Conservation (phyloP, 441 rosid species). For the Populus hybrid region DNA sequence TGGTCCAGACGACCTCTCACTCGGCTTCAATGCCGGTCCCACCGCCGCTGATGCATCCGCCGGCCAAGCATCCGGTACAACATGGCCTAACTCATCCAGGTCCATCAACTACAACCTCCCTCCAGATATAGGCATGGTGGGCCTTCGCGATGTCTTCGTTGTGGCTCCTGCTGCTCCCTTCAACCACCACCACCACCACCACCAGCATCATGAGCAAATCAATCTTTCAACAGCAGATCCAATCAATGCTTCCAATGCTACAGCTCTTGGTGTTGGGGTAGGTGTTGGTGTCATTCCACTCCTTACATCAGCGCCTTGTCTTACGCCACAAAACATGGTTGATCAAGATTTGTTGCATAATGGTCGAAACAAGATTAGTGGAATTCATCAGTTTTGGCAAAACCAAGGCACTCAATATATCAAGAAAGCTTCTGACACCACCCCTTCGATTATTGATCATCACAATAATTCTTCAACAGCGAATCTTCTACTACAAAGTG, state of each 20-base stretch:
- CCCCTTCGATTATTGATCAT: constrained; percentile 34
- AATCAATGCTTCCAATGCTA: constrained; percentile 37
- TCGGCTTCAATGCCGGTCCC: no score
- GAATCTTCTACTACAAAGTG: constrained; percentile 30
- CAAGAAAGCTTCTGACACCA: constrained; percentile 8
- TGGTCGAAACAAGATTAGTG: constrained; percentile 39
- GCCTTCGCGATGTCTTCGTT: constrained; percentile 65
- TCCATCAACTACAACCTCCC: constrained; percentile 47
- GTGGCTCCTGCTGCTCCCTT: constrained; percentile 68
- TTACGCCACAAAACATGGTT: constrained; percentile 44
- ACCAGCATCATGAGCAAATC: constrained; percentile 31
- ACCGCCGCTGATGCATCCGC: constrained; percentile 20
- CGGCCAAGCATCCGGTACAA: constrained; percentile 31
- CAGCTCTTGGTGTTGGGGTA: constrained; percentile 55
- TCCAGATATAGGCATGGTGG: constrained; percentile 79
- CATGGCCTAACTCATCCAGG: constrained; percentile 43
- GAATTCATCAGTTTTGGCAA: constrained; percentile 83
- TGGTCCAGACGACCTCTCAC: no score
- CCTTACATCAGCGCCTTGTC: no score
- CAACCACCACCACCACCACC: constrained; percentile 34
- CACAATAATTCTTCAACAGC: constrained; percentile 25
- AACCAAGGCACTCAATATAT: constrained; percentile 41
- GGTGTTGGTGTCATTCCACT: constrained; percentile 83
- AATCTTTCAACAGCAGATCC: constrained; percentile 33
- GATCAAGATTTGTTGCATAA: constrained; percentile 43